Percentiles rank a stretch among this genome's conserved stretches.
Conservation (phyloP, 2,329 filamentous ascomycete genomes). For the Sporothrix pseudoabietina region DNA sequence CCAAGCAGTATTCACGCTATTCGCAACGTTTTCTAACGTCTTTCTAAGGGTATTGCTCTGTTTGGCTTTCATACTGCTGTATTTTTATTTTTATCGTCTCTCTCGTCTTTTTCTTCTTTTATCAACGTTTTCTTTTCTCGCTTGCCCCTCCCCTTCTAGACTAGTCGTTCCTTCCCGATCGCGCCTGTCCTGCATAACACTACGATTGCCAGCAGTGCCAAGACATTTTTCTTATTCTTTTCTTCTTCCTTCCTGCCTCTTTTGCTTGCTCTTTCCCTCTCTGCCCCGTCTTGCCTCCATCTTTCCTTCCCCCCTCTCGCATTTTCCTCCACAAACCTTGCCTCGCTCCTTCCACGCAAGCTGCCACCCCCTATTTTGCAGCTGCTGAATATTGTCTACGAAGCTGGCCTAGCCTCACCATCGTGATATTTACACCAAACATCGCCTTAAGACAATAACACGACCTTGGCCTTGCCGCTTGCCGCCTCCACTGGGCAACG, state of each 20-base stretch:
- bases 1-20: neutral
- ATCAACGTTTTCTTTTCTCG: neutral
- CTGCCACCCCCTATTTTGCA: neutral
- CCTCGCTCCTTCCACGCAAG: neutral
- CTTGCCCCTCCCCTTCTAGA: neutral
- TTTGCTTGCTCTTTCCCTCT: slow-evolving; percentile 15
- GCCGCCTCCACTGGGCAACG: neutral
- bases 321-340: neutral
- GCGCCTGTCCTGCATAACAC: slow-evolving; percentile 6
- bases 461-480: neutral
- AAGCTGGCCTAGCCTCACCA: slow-evolving; percentile 14
- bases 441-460: slow-evolving; percentile 15
- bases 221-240: neutral
- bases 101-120: neutral
- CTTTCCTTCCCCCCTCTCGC: neutral
- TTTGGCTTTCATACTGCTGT: neutral
- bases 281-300: neutral
- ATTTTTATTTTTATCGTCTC: neutral
- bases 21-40: slow-evolving; percentile 7
- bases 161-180: slow-evolving; percentile 12
- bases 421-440: slow-evolving; percentile 8
- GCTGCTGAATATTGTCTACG: slow-evolving; percentile 13
- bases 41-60: neutral
- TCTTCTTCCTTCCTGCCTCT: neutral
- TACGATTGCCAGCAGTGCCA: neutral